Evolutionary conservation across 2,329 filamentous ascomycete species (phyloP), one percentile per base, ranked within the genome.

Genomic region (Kalmusia sp.): DNA sequence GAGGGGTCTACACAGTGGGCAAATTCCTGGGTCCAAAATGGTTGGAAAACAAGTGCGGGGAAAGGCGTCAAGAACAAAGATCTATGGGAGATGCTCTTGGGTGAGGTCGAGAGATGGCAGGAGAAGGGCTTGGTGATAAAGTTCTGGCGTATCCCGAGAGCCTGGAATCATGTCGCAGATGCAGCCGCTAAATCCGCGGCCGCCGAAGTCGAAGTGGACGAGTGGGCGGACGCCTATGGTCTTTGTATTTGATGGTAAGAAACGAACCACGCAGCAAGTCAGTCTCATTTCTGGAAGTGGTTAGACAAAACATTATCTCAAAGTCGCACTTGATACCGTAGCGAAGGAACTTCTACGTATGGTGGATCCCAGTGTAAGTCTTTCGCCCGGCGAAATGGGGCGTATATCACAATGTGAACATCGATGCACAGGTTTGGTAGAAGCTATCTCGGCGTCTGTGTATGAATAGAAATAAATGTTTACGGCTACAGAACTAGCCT

Each of bases 31-130:
- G 43, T 77, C 5, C 47, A 46, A 5, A 79, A 77, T 12, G 74
- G 67, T 5, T 86, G 82, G 82, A 74, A 31, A 52, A 80, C 69
- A 7, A 54, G 47, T 0, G 54, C 44, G 2, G 67, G 71, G 0
- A 57, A 12, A 1, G 52, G 60, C 1, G 79, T 84, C 39, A 79
- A 79, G 63, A 84, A 85, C 54, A 70, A 63, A 52, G 82, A 86
- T 54, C 55, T 85, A 19, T 86, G 84, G 81, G 68, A 83, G 60
- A 55, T 47, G 44, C 44, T 62, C 6, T 17, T 61, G 17, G 43
- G 51, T 19, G 53, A 62, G 49, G 27, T 55, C 15, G 48, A 59
- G 47, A 50, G 33, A 37, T 54, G 12, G 14, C 6, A 28, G 9
- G 34, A 49, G 3, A 3, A 31, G 15, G 46, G 46, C n/a, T 38